Base-by-base conservation (phyloP, 2,329 filamentous ascomycete species). In the Ophiostoma triangulosporum region DNA sequence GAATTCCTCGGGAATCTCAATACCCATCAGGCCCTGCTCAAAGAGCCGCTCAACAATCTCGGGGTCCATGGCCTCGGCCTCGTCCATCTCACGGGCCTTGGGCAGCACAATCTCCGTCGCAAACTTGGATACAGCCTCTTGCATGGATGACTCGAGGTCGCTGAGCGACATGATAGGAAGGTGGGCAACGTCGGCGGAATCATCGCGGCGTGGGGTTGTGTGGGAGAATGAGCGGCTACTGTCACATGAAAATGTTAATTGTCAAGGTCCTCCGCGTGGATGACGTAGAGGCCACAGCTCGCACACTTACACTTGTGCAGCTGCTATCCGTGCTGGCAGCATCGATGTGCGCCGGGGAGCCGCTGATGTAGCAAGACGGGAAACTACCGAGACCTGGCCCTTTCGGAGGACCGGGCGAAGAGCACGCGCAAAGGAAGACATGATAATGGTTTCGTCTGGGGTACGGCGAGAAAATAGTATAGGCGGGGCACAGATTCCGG, bases 1-100 rank as follows among this genome's bases (percentile, higher is more conserved):
- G 66, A 84, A 98, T 69, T 96, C 90, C 69, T 98, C 93, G 15
- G 93, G 91, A 55, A 98, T 95, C 73, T 98, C 93, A 59, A 98
- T 79, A 57, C 89, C 86, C 93, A 98, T 98, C 50, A 98, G 74
- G 0, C 93, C 93, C 67, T 97, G 90, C 73, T 98, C 93, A 64
- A 98, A 98, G 51, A 95, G 78, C 70, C 93, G 86, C 73, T 95
- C 89, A 6, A 98, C 85, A 7, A 98, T 70, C 1, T 77, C 67
- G 0, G 88, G 83, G 67, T 97, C 93, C 93, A 98, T 97, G 55
- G 77, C 70, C 75, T 98, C 93, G 29, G 84, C 84, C 75, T 98
- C 93, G 67, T 98, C 93, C 93, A 98, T 98, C 17, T 95, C 90
- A 55, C 93, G 86, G 11, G 88, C 90, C 68, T 89, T 91, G 53